Conservation (phyloP, 352 stramenopile species). For the Phytophthora pinifolia region DNA sequence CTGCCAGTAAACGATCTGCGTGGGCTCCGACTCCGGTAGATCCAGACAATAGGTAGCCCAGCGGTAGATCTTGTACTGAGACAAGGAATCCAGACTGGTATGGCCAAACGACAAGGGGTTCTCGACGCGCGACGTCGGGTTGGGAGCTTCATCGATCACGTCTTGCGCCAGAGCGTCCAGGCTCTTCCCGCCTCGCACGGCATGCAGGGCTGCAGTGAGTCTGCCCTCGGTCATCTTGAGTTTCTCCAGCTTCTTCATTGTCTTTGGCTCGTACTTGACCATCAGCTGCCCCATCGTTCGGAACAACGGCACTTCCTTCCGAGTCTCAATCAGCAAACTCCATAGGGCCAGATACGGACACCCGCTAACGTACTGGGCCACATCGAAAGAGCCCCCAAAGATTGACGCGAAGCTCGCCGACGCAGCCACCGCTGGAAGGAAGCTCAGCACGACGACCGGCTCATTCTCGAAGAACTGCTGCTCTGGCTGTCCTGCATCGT, state of each 20-base stretch:
- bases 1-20: slow-evolving; percentile 71
- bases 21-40: slow-evolving; percentile 47
- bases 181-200: slow-evolving; percentile 22
- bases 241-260: slow-evolving; percentile 82
- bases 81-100: slow-evolving; percentile 57
- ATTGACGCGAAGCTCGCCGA: slow-evolving; percentile 61
- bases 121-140: slow-evolving; percentile 4
- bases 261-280: slow-evolving; percentile 74
- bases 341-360: slow-evolving; percentile 71
- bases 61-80: slow-evolving; percentile 68
- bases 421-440: slow-evolving; percentile 47
- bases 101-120: slow-evolving; percentile 41
- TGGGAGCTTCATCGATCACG: slow-evolving; percentile 14
- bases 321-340: slow-evolving; percentile 71
- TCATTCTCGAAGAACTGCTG: slow-evolving; percentile 41
- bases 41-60: slow-evolving; percentile 70
- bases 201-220: slow-evolving; percentile 43
- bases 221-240: slow-evolving; percentile 68
- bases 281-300: slow-evolving; percentile 62
- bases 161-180: slow-evolving; percentile 26
- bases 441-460: slow-evolving; percentile 51
- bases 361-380: slow-evolving; percentile 61
- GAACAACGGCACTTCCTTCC: slow-evolving; percentile 73
- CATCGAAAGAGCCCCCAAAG: slow-evolving; percentile 61
- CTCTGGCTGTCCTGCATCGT: slow-evolving; percentile 31